Evolutionary conservation across 2,329 filamentous ascomycete species (phyloP).

Genomic region (Orbilia brochopaga): DNA sequence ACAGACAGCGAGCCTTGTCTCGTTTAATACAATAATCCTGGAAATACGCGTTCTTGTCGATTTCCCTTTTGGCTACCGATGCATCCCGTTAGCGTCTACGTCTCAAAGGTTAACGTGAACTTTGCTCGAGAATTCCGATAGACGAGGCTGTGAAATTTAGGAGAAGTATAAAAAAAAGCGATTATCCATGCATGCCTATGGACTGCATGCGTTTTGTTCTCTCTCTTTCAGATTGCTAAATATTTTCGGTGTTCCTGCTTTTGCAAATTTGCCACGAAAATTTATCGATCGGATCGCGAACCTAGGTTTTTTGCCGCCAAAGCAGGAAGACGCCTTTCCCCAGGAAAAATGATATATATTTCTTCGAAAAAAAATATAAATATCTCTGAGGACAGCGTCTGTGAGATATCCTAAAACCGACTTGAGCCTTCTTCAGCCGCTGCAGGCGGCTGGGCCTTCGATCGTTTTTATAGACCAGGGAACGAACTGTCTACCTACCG

Average conservation of each 20-base stretch:
- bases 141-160: constrained; percentile 1
- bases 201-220: not conserved
- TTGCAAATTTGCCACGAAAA: not conserved
- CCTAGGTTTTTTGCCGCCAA: not conserved
- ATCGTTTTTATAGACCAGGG: not conserved
- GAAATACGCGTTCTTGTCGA: not conserved
- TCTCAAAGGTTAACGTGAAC: not conserved
- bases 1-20: constrained; percentile 1
- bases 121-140: not conserved
- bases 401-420: not conserved
- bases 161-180: not conserved
- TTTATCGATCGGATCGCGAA: not conserved
- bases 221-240: no score
- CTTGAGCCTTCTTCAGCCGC: constrained; percentile 7
- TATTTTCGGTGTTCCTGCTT: not conserved
- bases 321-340: not conserved
- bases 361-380: not conserved
- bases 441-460: not conserved
- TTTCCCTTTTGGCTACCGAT: constrained; percentile 5
- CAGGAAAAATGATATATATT: not conserved
- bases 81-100: not conserved
- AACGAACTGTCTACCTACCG: not conserved
- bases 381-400: not conserved
- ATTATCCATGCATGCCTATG: not conserved
- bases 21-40: not conserved